Conservation (phyloP, 768 basidiomycete genomes). For the Agaricus blazei region DNA sequence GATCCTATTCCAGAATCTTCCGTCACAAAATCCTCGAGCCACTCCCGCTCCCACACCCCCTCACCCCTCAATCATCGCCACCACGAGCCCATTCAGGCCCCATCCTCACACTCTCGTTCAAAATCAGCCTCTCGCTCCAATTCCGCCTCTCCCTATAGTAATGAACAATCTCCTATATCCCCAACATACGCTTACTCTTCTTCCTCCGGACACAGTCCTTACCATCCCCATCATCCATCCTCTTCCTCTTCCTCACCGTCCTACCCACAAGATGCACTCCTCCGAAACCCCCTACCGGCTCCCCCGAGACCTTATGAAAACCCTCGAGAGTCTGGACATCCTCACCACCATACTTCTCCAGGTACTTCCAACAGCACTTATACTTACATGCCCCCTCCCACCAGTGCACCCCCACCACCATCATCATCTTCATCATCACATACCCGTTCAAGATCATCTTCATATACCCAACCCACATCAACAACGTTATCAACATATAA, state of each 20-base stretch:
- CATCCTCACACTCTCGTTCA: constrained; percentile 12
- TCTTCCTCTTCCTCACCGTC: not conserved
- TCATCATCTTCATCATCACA: constrained; percentile 12
- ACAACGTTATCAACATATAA: constrained; percentile 12
- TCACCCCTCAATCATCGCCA: constrained; percentile 32
- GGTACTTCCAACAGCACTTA: not conserved
- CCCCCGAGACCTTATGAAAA: too few species aligned
- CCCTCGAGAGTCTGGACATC: too few species aligned
- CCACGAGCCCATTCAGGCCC: constrained; percentile 14
- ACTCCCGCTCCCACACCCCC: constrained; percentile 17
- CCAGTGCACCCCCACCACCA: constrained; percentile 13
- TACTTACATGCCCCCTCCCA: not conserved
- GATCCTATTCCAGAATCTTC: constrained; percentile 33
- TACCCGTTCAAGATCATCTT: constrained; percentile 17
- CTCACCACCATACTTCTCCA: not conserved
- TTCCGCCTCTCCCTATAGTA: constrained; percentile 4
- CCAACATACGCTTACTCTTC: not conserved
- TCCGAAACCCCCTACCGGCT: too few species aligned
- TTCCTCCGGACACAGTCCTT: constrained; percentile 5
- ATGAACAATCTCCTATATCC: constrained; percentile 1
- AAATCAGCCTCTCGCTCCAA: constrained; percentile 9
- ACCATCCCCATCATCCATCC: constrained; percentile 1
- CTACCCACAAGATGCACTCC: not conserved
- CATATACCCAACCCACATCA: constrained; percentile 20
- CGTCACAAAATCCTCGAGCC: not conserved